phyloP scores from a whole-genome alignment of 2,329 filamentous ascomycete genomes.

The Cladosporium oxysporum region DNA sequence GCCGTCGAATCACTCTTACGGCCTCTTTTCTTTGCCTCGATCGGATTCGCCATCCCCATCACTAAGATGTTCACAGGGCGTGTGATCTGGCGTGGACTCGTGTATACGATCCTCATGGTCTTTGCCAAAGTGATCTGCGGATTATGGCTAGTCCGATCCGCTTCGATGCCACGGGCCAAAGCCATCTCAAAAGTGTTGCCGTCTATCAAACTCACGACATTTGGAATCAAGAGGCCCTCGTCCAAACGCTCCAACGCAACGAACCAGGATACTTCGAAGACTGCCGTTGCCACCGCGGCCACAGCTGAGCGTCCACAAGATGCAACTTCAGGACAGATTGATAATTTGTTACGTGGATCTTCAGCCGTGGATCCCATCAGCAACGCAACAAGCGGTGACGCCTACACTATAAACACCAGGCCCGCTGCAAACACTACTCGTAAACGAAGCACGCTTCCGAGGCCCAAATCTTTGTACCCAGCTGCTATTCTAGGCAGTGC shows the following conservation, averaged over 20 bases:
- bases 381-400: neutral
- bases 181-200: constrained; percentile 4
- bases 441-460: constrained; percentile 33
- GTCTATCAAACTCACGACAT: neutral
- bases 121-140: constrained; percentile 49
- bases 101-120: constrained; percentile 72
- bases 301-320: neutral
- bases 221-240: neutral
- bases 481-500: constrained; percentile 65
- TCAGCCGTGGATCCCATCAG: neutral
- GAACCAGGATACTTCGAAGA: neutral
- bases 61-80: constrained; percentile 64
- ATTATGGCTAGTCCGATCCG: constrained; percentile 43
- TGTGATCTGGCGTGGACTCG: constrained; percentile 70
- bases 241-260: neutral
- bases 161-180: constrained; percentile 23
- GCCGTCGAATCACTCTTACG: constrained; percentile 58
- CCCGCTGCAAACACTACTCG: constrained; percentile 16
- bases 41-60: constrained; percentile 79
- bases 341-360: neutral
- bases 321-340: neutral
- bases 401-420: neutral
- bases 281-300: neutral
- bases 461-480: constrained; percentile 66
- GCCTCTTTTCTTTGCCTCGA: constrained; percentile 73